A percentile compares a stretch with the other conserved stretches of the same genome.
phyloP scores from a whole-genome alignment of 805 yeast genomes.

The Metschnikowia sp. region DNA sequence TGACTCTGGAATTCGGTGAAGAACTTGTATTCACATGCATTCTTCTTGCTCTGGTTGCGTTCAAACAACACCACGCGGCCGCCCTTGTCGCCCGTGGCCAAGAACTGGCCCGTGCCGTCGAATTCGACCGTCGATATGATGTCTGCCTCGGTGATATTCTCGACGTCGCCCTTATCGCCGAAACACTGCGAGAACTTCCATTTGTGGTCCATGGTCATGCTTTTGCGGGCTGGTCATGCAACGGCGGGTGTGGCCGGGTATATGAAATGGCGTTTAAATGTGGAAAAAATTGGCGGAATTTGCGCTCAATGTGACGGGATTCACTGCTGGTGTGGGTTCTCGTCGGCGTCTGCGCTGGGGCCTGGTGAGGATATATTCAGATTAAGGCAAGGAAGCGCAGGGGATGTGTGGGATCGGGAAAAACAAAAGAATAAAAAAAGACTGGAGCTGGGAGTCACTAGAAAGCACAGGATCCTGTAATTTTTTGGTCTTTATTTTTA shows the following conservation, averaged over 20 bases:
- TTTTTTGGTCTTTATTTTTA: too few species aligned
- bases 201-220: slow-evolving; percentile 29
- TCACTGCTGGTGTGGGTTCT: background rate
- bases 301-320: background rate
- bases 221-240: background rate
- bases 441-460: too few species aligned
- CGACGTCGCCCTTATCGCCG: slow-evolving; percentile 98
- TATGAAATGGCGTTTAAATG: background rate
- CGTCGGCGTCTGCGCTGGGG: too few species aligned
- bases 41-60: slow-evolving; percentile 66
- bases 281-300: background rate
- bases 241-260: background rate
- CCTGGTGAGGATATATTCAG: too few species aligned
- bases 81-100: slow-evolving; percentile 98
- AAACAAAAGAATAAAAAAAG: too few species aligned
- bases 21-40: slow-evolving; percentile 83
- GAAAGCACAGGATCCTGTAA: too few species aligned
- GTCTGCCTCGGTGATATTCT: slow-evolving; percentile 93
- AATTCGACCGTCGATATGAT: slow-evolving; percentile 96
- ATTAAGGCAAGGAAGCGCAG: too few species aligned
- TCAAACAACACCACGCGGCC: slow-evolving; percentile 97
- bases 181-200: slow-evolving; percentile 97
- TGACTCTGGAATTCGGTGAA: slow-evolving; percentile 97
- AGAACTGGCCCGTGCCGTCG: slow-evolving; percentile 88
- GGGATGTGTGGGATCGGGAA: too few species aligned